Percentiles rank a stretch among this genome's conserved stretches.
Evolutionary conservation across 202 grass and related monocot species (phyloP).

Genomic region (Panicum hallii): DNA sequence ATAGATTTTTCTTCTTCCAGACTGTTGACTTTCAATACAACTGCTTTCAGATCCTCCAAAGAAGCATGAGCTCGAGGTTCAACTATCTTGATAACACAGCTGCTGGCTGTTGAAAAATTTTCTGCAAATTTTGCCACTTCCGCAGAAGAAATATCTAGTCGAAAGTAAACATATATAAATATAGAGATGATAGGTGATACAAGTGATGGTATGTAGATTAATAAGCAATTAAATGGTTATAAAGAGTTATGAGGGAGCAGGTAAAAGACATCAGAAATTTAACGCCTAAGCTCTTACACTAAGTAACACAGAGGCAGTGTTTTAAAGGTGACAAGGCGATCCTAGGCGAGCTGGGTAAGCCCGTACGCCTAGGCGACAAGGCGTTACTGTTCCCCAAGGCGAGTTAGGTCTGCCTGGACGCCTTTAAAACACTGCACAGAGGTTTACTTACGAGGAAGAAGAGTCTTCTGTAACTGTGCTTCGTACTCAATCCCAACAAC

Average conservation of each 20-base stretch:
- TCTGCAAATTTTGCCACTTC: conserved; percentile 81
- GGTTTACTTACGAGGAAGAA: conserved; percentile 83
- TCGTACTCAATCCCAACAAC: conserved; percentile 97
- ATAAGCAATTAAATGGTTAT: conserved; percentile 19
- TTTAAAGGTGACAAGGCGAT: too few species aligned
- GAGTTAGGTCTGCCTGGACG: too few species aligned
- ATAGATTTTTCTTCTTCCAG: conserved; percentile 76
- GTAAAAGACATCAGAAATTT: conserved; percentile 23
- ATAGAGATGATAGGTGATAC: not conserved
- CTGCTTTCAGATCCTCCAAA: conserved; percentile 78
- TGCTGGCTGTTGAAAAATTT: conserved; percentile 91
- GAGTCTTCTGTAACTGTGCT: conserved; percentile 96
- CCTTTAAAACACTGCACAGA: not conserved
- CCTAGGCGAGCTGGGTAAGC: too few species aligned
- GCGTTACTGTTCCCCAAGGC: too few species aligned
- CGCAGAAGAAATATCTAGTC: conserved; percentile 82
- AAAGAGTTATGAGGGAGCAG: conserved; percentile 1
- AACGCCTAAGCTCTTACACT: conserved; percentile 11
- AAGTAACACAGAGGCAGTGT: not conserved
- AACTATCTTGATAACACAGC: conserved; percentile 97
- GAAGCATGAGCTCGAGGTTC: conserved; percentile 89
- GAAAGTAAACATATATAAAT: conserved; percentile 8
- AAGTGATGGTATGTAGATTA: conserved; percentile 10
- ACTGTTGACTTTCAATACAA: conserved; percentile 77
- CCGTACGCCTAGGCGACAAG: too few species aligned